Conservation (phyloP, 1,284 basidiomycete species). For the Inonotus obliquus region DNA sequence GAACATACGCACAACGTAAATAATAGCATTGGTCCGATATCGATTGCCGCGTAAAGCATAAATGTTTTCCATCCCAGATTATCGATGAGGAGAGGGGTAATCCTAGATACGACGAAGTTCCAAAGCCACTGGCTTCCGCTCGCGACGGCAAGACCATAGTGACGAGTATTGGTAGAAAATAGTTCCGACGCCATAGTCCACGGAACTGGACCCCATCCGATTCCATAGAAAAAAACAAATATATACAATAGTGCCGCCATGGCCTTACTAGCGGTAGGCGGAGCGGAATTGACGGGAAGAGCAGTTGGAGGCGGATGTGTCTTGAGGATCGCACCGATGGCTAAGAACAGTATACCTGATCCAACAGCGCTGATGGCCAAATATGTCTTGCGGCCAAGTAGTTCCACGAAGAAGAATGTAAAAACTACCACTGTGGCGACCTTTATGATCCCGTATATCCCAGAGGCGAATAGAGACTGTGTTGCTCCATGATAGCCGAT, state of each 20-base stretch:
- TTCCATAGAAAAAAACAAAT: conserved; percentile 71
- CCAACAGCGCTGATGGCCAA: conserved; percentile 60
- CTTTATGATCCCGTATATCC: conserved; percentile 78
- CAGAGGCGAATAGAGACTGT: conserved; percentile 70
- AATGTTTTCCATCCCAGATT: conserved; percentile 63
- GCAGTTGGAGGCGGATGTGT: conserved; percentile 49
- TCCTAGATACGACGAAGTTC: conserved; percentile 72
- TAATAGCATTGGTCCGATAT: conserved; percentile 45
- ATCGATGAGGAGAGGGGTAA: conserved; percentile 61
- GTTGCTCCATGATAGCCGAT: conserved; percentile 62
- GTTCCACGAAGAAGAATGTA: conserved; percentile 52
- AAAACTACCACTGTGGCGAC: conserved; percentile 66
- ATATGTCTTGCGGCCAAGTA: conserved; percentile 49
- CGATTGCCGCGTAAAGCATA: conserved; percentile 64
- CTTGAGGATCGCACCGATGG: conserved; percentile 72
- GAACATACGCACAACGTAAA: conserved; percentile 43
- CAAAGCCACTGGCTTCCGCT: conserved; percentile 76
- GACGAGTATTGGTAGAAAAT: conserved; percentile 76
- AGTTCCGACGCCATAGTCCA: conserved; percentile 51
- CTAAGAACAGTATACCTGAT: conserved; percentile 58
- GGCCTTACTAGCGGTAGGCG: conserved; percentile 50
- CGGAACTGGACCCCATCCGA: conserved; percentile 45
- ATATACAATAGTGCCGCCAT: conserved; percentile 78
- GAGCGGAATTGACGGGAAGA: too few relatives aligned
- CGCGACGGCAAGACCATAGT: conserved; percentile 70